phyloP scores from a whole-genome alignment of 148 eudicot species.

The Arbutus unedo region DNA sequence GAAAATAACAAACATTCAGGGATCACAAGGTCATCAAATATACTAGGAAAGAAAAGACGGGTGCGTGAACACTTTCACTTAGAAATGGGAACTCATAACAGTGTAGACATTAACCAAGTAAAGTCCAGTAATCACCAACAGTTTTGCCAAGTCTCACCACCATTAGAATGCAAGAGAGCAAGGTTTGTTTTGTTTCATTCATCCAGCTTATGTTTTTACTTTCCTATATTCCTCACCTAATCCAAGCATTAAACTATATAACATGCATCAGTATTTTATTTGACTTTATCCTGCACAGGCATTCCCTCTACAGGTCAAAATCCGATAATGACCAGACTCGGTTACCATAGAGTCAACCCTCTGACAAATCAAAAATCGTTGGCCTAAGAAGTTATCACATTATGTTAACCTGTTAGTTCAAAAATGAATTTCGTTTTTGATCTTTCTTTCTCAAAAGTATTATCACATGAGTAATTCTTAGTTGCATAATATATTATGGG shows the following conservation, averaged over 20 bases:
- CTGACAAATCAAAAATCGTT: background rate
- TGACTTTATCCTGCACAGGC: background rate
- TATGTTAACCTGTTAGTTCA: background rate
- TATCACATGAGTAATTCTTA: background rate
- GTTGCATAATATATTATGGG: background rate
- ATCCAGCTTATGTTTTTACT: background rate
- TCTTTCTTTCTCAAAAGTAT: background rate
- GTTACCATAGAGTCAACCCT: background rate
- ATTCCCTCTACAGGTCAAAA: background rate
- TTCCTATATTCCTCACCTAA: background rate
- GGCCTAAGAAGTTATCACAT: background rate
- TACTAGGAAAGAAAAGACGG: background rate
- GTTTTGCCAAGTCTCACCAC: background rate
- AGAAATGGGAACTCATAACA: background rate
- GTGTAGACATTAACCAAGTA: background rate
- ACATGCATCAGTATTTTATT: background rate
- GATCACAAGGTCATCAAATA: background rate
- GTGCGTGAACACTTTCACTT: background rate
- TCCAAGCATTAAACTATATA: background rate
- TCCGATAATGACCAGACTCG: background rate
- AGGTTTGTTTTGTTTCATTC: background rate
- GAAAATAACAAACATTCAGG: background rate
- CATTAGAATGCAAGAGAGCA: background rate
- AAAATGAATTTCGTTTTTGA: background rate
- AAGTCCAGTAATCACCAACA: conserved; percentile 2